Evolutionary conservation across 129 eudicot genomes (phyloP), one percentile per base, ranked within the genome.

Genomic region (Rutidosis leptorrhynchoides): DNA sequence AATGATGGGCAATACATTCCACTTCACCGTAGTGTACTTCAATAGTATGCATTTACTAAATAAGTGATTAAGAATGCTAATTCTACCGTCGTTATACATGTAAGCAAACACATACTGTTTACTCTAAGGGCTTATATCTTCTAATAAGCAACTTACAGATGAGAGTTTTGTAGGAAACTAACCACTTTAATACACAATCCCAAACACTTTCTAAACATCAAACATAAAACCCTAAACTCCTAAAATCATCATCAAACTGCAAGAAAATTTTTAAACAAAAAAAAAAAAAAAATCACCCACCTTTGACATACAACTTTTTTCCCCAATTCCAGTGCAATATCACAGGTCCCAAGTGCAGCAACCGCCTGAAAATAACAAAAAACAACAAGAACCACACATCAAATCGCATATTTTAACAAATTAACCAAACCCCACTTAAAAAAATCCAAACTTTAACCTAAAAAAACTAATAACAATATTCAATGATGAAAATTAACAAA

Each of bases 321-420:
- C 60, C 95, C 98, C 25, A 88, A 64, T 76, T 88, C 96, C 29
- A 82, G 59, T 24, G 95, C 90, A 58, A 92, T 83, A 79, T 92
- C 96, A 63, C 68, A 85, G 71, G 91, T 82, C 64, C 98, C 98
- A 46, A 92, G 80, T 51, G 98, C 84, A 64, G 95, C 96, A 76
- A 92, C 83, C 12, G 73, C 95, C 98, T 92, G 95, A 73, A 70
- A 45, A 56, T 15, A 70, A 82, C n/a, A n/a, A 72, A 82, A 25
- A 0, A 40, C 27, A 63, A 74, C 32, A 20, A 45, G n/a, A 2
- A 9, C 52, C 71, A 67, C 49, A 29, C 24, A 67, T 40, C 56
- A 17, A 11, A 49, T 49, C 3, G 6, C 24, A 42, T 23, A 37
- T 30, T 29, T 21, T 23, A 14, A 52, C 10, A 29, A 3, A 16